phyloP scores from a whole-genome alignment of 2,329 filamentous ascomycete species.

The Aspergillus eucalypticola region DNA sequence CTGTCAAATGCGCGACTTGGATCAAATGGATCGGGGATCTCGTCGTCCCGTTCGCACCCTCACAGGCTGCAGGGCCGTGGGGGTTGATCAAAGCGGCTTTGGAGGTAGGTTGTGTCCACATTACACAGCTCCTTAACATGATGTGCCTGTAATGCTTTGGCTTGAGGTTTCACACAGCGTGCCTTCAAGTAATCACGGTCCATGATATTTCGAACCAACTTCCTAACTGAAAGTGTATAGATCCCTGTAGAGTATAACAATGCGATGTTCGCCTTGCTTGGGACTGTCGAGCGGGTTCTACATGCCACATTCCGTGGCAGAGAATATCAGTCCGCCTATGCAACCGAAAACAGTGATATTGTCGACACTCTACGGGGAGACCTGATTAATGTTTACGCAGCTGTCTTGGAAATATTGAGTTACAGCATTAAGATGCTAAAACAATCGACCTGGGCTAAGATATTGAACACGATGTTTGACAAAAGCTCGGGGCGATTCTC shows the following conservation, averaged over 20 bases:
- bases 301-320: constrained; percentile 17
- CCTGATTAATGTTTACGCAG: not conserved
- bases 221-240: constrained; percentile 16
- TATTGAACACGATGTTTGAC: not conserved
- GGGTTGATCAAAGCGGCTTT: not conserved
- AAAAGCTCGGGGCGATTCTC: not conserved
- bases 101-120: not conserved
- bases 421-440: not conserved
- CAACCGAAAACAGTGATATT: not conserved
- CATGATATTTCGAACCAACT: no score
- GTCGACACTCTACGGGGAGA: not conserved
- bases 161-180: no score
- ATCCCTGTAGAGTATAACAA: no score
- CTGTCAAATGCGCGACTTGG: constrained; percentile 15
- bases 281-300: constrained; percentile 14
- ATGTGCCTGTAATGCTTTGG: not conserved
- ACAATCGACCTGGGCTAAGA: not conserved
- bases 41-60: constrained; percentile 33
- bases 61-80: constrained; percentile 34
- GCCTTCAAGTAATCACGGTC: no score
- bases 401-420: not conserved
- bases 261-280: constrained; percentile 12
- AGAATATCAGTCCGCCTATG: constrained; percentile 19
- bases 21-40: constrained; percentile 26
- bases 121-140: no score